Percentiles rank a stretch among this genome's conserved stretches.
These are phyloP conservation scores for Chrysanthemum seticuspe DNA, from an alignment of 129 eudicot genomes.

Conservation along the genomic window DNA sequence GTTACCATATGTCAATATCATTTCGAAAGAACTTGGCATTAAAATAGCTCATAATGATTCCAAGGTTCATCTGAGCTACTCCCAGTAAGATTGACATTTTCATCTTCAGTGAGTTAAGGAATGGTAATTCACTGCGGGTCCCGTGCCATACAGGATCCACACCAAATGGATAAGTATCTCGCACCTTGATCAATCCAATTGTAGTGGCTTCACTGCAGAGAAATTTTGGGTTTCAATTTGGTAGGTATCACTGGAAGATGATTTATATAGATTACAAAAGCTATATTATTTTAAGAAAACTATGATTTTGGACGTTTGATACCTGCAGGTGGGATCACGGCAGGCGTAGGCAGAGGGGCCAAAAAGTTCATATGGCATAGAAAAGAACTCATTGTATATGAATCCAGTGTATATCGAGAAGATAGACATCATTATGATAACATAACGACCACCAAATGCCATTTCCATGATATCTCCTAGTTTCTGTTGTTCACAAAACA, in stretches of 20 bases:
- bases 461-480: constrained; percentile 98
- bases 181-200: constrained; percentile 67
- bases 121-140: constrained; percentile 88
- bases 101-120: constrained; percentile 92
- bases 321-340: constrained; percentile 77
- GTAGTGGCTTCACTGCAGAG: constrained; percentile 73
- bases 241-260: not conserved
- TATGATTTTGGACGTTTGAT: not conserved
- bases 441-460: constrained; percentile 93
- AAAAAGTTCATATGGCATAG: constrained; percentile 80
- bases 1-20: constrained; percentile 71
- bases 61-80: constrained; percentile 91
- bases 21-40: constrained; percentile 75
- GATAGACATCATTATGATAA: constrained; percentile 87
- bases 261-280: not conserved
- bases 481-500: constrained; percentile 54
- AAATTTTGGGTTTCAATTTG: constrained; percentile 12
- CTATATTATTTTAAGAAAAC: no score
- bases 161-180: constrained; percentile 84
- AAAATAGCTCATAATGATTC: constrained; percentile 75
- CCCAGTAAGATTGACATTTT: constrained; percentile 93
- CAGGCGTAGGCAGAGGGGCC: constrained; percentile 87
- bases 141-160: constrained; percentile 96
- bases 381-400: constrained; percentile 84
- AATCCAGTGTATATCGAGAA: constrained; percentile 92